Base-by-base conservation (phyloP, 352 stramenopile species). In the Elongisporangium senticosum region DNA sequence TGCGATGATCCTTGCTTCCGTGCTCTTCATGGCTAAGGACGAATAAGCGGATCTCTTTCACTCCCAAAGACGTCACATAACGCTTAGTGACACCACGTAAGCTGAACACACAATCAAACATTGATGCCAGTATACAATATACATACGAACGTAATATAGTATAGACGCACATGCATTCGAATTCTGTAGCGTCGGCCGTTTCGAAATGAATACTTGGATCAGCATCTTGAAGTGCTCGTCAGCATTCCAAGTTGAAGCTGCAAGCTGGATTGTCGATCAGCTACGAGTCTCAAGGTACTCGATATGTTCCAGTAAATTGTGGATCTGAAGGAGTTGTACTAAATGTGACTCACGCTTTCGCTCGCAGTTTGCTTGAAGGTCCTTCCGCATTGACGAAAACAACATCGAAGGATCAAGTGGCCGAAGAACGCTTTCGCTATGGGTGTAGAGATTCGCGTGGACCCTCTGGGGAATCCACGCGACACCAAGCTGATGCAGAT, bases 401-500 rank as follows among this genome's bases (percentile, higher is more conserved):
- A 43, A 43, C 33, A 43, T 43, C 33, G 4, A 43, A 1, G 11
- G 33, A 4, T 3, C 33, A 43, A 43, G 33, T 14, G 33, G 17
- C 4, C 33, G 33, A 43, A 43, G 33, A 43, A 17, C 28, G 33
- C 5, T 14, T 2, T 39, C 8, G 28, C 33, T 2, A 43, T 43
- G 33, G 17, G 8, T 15, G 33, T 3, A 14, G 13, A 43, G 11
- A 7, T 10, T 14, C 33, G 17, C 33, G 10, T 17, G 33, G 33
- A 43, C 4, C 33, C 33, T 3, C 33, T 43, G 33, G 33, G 33
- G 33, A 43, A 43, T 17, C 33, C 11, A 43, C 63, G 56, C 14
- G 65, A 82, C 22, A 40, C 75, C 23, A 59, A 68, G 33, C 51
- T 70, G 0, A 58, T 79, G n/a, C 75, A 67, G 49, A 23, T 67